phyloP scores from a whole-genome alignment of 495 filamentous ascomycete species.

The Bacidia rubella region DNA sequence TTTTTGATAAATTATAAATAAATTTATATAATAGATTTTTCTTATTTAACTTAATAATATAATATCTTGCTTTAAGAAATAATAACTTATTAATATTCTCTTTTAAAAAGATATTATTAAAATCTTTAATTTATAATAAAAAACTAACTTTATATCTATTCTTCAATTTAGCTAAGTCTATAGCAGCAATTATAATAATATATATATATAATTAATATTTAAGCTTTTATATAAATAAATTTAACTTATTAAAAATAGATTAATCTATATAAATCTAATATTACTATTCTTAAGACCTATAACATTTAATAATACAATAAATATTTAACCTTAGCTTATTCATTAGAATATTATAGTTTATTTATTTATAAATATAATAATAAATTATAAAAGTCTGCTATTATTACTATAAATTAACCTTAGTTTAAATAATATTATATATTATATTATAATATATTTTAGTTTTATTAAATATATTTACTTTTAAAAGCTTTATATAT shows the following conservation, averaged over 20 bases:
- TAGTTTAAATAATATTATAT: neutral
- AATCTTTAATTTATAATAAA: constrained; percentile 3
- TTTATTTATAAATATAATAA: constrained; percentile 8
- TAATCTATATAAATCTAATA: too few relatives aligned
- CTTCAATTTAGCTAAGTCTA: neutral
- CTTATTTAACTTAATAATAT: too few relatives aligned
- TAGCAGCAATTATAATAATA: neutral
- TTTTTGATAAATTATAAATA: too few relatives aligned
- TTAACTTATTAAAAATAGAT: too few relatives aligned
- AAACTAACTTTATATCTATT: neutral
- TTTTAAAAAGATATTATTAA: too few relatives aligned
- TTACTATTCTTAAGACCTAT: too few relatives aligned
- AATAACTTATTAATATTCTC: too few relatives aligned
- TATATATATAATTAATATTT: neutral
- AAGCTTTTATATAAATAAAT: constrained; percentile 6
- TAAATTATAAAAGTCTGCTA: constrained; percentile 2
- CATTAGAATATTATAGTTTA: constrained; percentile 1
- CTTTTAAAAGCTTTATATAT: too few relatives aligned
- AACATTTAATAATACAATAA: too few relatives aligned
- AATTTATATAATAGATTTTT: too few relatives aligned
- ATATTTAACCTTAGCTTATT: neutral
- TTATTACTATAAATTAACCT: constrained; percentile 7
- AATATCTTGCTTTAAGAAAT: too few relatives aligned
- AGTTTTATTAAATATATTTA: constrained; percentile 7
- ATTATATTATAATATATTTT: constrained; percentile 1